Percentiles rank a stretch among this genome's conserved stretches.
These are phyloP conservation scores for Penicillium simplicissimum DNA, from an alignment of 495 filamentous ascomycete genomes.

Conservation along the genomic window DNA sequence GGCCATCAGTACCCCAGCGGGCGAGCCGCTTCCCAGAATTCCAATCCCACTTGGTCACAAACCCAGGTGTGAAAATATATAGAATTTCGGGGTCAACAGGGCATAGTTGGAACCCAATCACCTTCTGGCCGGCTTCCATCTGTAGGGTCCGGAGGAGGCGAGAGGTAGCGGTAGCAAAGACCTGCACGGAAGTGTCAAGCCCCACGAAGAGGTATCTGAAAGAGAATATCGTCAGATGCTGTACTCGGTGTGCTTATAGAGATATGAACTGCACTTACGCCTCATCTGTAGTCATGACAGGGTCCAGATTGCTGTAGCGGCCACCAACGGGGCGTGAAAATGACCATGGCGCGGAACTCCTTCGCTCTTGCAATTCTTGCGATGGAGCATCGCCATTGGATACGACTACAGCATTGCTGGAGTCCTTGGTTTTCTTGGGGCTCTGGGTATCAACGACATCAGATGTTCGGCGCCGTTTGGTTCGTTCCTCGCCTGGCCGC, in stretches of 20 bases:
- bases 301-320: slow-evolving; percentile 61
- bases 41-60: slow-evolving; percentile 77
- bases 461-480: slow-evolving; percentile 41
- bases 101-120: slow-evolving; percentile 61
- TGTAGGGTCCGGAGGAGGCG: slow-evolving; percentile 66
- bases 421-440: not conserved
- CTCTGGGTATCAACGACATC: slow-evolving; percentile 12
- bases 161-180: slow-evolving; percentile 80
- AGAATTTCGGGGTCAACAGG: slow-evolving; percentile 56
- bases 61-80: slow-evolving; percentile 70
- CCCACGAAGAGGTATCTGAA: slow-evolving; percentile 69
- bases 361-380: slow-evolving; percentile 13
- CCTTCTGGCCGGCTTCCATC: slow-evolving; percentile 32
- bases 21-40: slow-evolving; percentile 52
- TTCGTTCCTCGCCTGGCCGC: slow-evolving; percentile 26
- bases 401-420: not conserved
- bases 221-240: not conserved
- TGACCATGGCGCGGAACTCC: slow-evolving; percentile 31
- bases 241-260: not conserved
- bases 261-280: slow-evolving; percentile 54
- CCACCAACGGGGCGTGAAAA: slow-evolving; percentile 37
- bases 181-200: slow-evolving; percentile 62
- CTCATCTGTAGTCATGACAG: slow-evolving; percentile 77
- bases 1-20: slow-evolving; percentile 45
- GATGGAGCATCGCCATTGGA: slow-evolving; percentile 4